Base-by-base conservation (phyloP, 345 rosid species). In the Linum trigynum region DNA sequence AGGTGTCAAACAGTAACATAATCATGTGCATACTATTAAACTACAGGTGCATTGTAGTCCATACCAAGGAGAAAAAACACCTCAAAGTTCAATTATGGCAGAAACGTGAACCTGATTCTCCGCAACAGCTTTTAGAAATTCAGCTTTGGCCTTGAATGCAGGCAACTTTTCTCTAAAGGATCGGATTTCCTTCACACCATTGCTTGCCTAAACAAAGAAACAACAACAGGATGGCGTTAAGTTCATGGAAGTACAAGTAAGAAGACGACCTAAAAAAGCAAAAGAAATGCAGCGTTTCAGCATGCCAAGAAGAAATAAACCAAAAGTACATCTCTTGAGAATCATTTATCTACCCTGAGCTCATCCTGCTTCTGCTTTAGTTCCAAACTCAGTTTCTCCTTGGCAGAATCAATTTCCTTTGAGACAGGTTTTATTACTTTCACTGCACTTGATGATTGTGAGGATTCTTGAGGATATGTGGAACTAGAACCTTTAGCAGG, bases 111-210 rank as follows among this genome's bases (percentile, higher is more conserved):
- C 97, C 97, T 94, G 97, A 81, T 88, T 88, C 72, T 82, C 74
- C 37, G 76, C 72, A 75, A 90, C 89, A 74, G 96, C 83, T 73
- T 85, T 85, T 70, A 90, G 81, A 74, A 94, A 90, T 61, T 78
- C 85, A 16, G 75, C 74, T 83, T 73, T 94, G 82, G 79, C 72
- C 84, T 83, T 88, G 76, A 86, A 90, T 65, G 96, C 90, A 77
- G 97, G 99, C 57, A 92, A 90, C 73, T 83, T 86, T 69, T 85
- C 84, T 73, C 97, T 83, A 82, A 94, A 84, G 68, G 90, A 81
- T 50, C 64, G 79, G 81, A 90, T 82, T 71, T 78, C 80, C 80
- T 81, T 88, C 63, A 77, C 77, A 74, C 70, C 69, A 12, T 73
- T 75, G 55, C 77, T 81, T 69, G 45, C 83, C 99, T 94, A 60